Base-by-base conservation (phyloP, 345 rosid genomes). In the Nephelium lappaceum region DNA sequence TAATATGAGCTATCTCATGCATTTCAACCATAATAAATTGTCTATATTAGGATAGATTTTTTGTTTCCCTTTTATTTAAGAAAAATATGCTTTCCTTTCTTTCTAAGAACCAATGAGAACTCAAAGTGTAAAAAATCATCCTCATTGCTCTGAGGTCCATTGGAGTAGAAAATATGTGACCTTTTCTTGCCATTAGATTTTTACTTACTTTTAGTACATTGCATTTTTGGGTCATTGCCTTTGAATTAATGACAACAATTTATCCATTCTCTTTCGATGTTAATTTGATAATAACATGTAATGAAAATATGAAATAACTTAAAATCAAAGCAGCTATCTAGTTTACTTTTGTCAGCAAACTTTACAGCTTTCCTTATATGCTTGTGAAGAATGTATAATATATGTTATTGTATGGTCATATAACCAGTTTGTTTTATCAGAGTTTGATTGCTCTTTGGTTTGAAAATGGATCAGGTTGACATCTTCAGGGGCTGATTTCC, bases 401-500 rank as follows among this genome's bases (percentile, higher is more conserved):
- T 57, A 39, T 57, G 15, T 47, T 47, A 70, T 43, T 23, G 23
- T 69, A n/a, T 63, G 45, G 23, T 55, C 38, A 38, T 19, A 72
- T 77, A 51, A 42, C 15, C 1, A n/a, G 51, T 49, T n/a, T 42
- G 61, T 74, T 38, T 57, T 23, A 12, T 4, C 11, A 0, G 45
- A 27, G 62, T 55, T 3, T 14, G 21, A 4, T 31, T 31, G 45
- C 36, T 64, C 64, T 58, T 15, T 75, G 25, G 16, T 61, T 41
- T 55, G 15, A 21, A 19, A 69, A 55, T 38, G 55, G 78, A 36
- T 75, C 53, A 69, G 84, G 63, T 72, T 18, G 71, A 65, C 49
- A 39, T 69, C 43, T 16, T 77, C 86, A 95, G 97, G 97, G 79
- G 97, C 96, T 79, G 99, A 93, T 86, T 95, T 89, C 83, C 86